Evolutionary conservation across 179 eudicot species (phyloP).

Genomic region (Amaranthus tricolor): DNA sequence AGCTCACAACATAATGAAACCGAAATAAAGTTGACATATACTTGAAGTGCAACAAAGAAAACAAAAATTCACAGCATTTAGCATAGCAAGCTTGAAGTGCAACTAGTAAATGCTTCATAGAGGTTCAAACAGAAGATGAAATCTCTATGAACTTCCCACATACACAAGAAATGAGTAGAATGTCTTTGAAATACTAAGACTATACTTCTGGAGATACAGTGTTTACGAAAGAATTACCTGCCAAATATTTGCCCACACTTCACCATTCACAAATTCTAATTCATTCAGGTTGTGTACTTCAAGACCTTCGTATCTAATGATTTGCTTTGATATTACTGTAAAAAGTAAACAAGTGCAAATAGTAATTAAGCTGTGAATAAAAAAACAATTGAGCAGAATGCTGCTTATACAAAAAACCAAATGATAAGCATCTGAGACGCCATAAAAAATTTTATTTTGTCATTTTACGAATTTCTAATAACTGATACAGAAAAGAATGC

Average conservation of each 20-base stretch:
- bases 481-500: not conserved
- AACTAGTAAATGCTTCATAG: not conserved
- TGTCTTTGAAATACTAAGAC: too few species aligned
- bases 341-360: conserved; percentile 27
- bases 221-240: conserved; percentile 41
- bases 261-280: conserved; percentile 78
- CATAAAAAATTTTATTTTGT: not conserved
- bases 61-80: not conserved
- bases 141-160: not conserved
- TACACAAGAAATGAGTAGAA: not conserved
- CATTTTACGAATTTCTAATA: not conserved
- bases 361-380: not conserved
- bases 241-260: conserved; percentile 98
- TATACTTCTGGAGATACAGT: too few species aligned
- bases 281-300: conserved; percentile 84
- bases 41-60: not conserved
- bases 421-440: not conserved
- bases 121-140: not conserved
- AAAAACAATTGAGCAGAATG: not conserved
- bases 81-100: not conserved
- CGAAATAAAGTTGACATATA: not conserved
- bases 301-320: conserved; percentile 55
- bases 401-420: not conserved
- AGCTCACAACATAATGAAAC: not conserved
- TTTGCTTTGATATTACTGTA: conserved; percentile 57